These are phyloP conservation scores for Smittium mucronatum DNA, from an alignment of 371 early-diverging fungal genomes.

Conservation along the genomic window DNA sequence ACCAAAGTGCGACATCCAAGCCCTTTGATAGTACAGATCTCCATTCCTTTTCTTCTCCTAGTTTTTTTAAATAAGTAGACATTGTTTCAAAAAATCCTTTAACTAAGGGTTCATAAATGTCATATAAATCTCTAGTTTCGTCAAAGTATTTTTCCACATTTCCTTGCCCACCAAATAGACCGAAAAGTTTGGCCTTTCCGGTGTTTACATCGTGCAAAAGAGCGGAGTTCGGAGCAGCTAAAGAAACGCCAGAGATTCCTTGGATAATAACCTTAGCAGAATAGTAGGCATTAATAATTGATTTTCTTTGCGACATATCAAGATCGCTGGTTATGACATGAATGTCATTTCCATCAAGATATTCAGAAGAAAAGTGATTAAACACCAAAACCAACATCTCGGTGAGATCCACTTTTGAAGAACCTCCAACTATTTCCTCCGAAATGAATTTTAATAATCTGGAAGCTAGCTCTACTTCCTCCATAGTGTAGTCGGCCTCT, in stretches of 20 bases:
- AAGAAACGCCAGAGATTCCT: conserved; percentile 12
- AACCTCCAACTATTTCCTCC: conserved; percentile 34
- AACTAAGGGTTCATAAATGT: conserved; percentile 68
- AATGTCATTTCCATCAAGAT: conserved; percentile 70
- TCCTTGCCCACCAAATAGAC: conserved; percentile 94
- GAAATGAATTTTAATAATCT: conserved; percentile 61
- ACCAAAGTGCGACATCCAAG: conserved; percentile 77
- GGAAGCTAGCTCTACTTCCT: conserved; percentile 61
- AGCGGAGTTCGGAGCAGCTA: conserved; percentile 16
- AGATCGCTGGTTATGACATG: conserved; percentile 53
- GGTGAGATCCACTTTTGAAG: conserved; percentile 33
- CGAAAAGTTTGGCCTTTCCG: conserved; percentile 40
- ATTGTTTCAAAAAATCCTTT: conserved; percentile 65
- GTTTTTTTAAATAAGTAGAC: conserved; percentile 52
- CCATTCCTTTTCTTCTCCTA: conserved; percentile 53
- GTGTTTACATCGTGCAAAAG: conserved; percentile 19
- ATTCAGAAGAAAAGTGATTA: conserved; percentile 54
- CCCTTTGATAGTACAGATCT: conserved; percentile 63
- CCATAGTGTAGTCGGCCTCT: conserved; percentile 38
- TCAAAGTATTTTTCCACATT: conserved; percentile 90
- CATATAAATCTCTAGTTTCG: conserved; percentile 69
- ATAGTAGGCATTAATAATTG: conserved; percentile 68
- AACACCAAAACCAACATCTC: conserved; percentile 67
- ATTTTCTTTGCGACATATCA: conserved; percentile 33
- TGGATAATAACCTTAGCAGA: conserved; percentile 56